A percentile compares a stretch with the other conserved stretches of the same genome.
Conservation (phyloP, 2,329 filamentous ascomycete genomes). For the Calonectria henricotiae region DNA sequence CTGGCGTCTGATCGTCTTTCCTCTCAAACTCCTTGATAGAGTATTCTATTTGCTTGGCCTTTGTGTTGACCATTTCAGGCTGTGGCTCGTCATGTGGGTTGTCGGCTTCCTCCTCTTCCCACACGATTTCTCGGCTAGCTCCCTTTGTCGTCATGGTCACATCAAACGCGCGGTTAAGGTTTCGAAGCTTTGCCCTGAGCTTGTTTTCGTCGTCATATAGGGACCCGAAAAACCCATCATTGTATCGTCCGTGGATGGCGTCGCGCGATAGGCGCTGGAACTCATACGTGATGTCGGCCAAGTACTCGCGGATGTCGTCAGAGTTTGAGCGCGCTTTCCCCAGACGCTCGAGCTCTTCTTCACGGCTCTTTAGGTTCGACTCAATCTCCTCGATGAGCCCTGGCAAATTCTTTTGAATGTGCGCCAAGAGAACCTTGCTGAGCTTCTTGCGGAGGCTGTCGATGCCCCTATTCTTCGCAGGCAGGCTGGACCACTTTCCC, state of each 20-base stretch:
- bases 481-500: conserved; percentile 50
- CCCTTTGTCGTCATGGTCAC: conserved; percentile 51
- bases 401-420: conserved; percentile 52
- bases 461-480: conserved; percentile 56
- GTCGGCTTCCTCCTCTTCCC: neutral
- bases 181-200: conserved; percentile 54
- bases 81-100: neutral
- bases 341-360: conserved; percentile 43
- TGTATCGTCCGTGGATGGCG: conserved; percentile 54
- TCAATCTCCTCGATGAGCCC: conserved; percentile 52
- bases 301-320: conserved; percentile 54
- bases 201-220: conserved; percentile 44
- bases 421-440: conserved; percentile 54
- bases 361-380: conserved; percentile 41
- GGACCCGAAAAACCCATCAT: conserved; percentile 59
- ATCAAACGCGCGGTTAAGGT: conserved; percentile 55
- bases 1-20: conserved; percentile 38
- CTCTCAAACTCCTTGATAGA: conserved; percentile 20
- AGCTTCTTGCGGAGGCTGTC: conserved; percentile 56
- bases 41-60: conserved; percentile 12
- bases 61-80: conserved; percentile 17
- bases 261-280: conserved; percentile 57
- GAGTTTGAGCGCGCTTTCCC: conserved; percentile 46
- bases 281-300: conserved; percentile 57
- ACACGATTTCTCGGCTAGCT: conserved; percentile 41